These are phyloP conservation scores for Penicillium atrosanguineum DNA, from an alignment of 495 filamentous ascomycete genomes.

Conservation along the genomic window DNA sequence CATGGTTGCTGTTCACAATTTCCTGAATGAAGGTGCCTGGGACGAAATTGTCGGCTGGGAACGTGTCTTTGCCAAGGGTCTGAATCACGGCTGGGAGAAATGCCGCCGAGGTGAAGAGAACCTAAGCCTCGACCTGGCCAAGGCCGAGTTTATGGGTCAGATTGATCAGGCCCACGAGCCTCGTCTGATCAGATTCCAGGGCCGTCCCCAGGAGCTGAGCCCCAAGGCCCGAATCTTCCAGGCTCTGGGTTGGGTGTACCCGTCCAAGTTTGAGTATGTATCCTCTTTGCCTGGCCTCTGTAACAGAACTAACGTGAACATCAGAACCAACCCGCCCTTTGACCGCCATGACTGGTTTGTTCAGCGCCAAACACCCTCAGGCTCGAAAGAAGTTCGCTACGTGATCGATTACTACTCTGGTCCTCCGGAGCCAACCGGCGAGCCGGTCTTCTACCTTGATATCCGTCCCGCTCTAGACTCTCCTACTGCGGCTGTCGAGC, in stretches of 20 bases:
- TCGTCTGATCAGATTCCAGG: slow-evolving; percentile 79
- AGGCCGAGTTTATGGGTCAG: slow-evolving; percentile 39
- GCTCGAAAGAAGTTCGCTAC: slow-evolving; percentile 77
- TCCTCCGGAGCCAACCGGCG: slow-evolving; percentile 79
- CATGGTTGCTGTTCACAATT: slow-evolving; percentile 98
- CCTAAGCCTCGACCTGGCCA: slow-evolving; percentile 37
- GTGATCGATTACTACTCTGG: slow-evolving; percentile 98
- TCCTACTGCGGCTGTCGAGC: slow-evolving; percentile 76
- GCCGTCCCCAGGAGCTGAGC: slow-evolving; percentile 81
- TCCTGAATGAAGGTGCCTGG: slow-evolving; percentile 97
- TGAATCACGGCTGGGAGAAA: slow-evolving; percentile 67
- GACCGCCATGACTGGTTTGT: slow-evolving; percentile 98
- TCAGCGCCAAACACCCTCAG: slow-evolving; percentile 59
- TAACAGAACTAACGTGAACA: slow-evolving; percentile 6
- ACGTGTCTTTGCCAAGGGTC: slow-evolving; percentile 70
- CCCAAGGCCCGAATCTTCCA: slow-evolving; percentile 84
- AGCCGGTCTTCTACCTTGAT: slow-evolving; percentile 95
- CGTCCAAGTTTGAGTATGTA: slow-evolving; percentile 70
- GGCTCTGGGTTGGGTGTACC: slow-evolving; percentile 72
- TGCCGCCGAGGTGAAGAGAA: slow-evolving; percentile 72
- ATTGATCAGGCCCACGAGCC: slow-evolving; percentile 51
- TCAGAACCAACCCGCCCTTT: slow-evolving; percentile 80
- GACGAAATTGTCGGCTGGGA: slow-evolving; percentile 92
- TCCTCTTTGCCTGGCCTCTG: neutral
- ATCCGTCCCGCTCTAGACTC: slow-evolving; percentile 91